Evolutionary conservation across 1,139 yeast genomes (phyloP).

Genomic region (Blastobotrys petasosporus): DNA sequence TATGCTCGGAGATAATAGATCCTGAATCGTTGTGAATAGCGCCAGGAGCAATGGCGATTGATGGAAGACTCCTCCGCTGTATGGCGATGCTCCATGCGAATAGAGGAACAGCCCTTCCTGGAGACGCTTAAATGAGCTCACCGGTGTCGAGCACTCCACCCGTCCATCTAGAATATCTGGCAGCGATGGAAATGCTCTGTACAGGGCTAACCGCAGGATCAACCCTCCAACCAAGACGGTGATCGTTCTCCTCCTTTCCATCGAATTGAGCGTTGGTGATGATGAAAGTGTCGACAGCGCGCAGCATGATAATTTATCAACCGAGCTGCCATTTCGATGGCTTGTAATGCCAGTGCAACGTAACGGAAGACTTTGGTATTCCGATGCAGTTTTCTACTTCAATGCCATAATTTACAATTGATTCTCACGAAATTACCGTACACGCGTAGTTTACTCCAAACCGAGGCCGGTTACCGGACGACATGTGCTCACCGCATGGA

Average conservation of each 20-base stretch:
- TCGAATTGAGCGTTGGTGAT: conserved; percentile 62
- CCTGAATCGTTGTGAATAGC: conserved; percentile 40
- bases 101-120: conserved; percentile 74
- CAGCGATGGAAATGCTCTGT: conserved; percentile 28
- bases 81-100: conserved; percentile 56
- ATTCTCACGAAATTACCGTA: no score
- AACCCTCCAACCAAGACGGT: conserved; percentile 17
- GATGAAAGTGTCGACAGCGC: conserved; percentile 86
- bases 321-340: no score
- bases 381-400: no score
- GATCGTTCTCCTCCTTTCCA: conserved; percentile 1
- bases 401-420: no score
- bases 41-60: conserved; percentile 68
- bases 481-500: no score
- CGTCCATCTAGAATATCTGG: conserved; percentile 42
- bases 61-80: conserved; percentile 81
- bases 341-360: no score
- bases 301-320: conserved; percentile 33
- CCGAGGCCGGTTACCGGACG: no score
- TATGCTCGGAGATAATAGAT: conserved; percentile 19
- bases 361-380: no score
- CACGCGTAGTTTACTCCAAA: no score
- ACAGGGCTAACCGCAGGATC: conserved; percentile 23
- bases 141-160: conserved; percentile 76
- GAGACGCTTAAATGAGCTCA: conserved; percentile 59